phyloP scores from a whole-genome alignment of 202 grass and related monocot species.

The Saccharum hybrid region DNA sequence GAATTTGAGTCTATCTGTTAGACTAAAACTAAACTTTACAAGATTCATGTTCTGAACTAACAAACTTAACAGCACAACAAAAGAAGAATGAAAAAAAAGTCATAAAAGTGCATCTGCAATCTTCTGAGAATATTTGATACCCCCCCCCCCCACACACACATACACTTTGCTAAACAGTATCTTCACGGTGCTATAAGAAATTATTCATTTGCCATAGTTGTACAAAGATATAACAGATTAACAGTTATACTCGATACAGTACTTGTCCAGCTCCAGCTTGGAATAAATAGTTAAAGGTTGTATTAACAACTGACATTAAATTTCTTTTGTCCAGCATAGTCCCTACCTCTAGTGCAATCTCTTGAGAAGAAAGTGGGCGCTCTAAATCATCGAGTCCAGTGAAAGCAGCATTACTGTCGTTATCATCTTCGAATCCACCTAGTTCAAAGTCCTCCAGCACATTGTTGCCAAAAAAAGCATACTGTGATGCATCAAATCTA shows the following conservation, averaged over 20 bases:
- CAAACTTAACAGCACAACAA: neutral
- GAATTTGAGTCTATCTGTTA: neutral
- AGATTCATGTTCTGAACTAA: neutral
- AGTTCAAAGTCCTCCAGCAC: conserved; percentile 78
- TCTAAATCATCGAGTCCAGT: conserved; percentile 48
- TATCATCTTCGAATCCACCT: conserved; percentile 73
- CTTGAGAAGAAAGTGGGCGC: conserved; percentile 46
- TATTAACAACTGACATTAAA: neutral
- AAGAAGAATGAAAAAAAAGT: neutral
- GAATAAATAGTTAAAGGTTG: neutral
- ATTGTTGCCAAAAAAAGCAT: conserved; percentile 84
- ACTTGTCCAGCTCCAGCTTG: too few relatives aligned
- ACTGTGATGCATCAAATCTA: conserved; percentile 84
- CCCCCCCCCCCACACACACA: neutral
- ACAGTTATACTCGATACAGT: too few relatives aligned
- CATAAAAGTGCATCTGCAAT: neutral
- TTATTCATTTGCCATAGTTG: neutral
- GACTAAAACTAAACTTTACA: conserved; percentile 1
- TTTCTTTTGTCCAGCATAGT: neutral
- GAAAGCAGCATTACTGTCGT: conserved; percentile 41
- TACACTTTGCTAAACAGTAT: neutral
- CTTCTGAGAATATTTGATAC: neutral
- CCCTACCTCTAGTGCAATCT: conserved; percentile 58
- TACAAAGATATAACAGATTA: too few relatives aligned
- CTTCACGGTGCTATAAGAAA: neutral